Evolutionary conservation across 2,329 filamentous ascomycete genomes (phyloP).

Genomic region (Phymatotrichopsis omnivora): DNA sequence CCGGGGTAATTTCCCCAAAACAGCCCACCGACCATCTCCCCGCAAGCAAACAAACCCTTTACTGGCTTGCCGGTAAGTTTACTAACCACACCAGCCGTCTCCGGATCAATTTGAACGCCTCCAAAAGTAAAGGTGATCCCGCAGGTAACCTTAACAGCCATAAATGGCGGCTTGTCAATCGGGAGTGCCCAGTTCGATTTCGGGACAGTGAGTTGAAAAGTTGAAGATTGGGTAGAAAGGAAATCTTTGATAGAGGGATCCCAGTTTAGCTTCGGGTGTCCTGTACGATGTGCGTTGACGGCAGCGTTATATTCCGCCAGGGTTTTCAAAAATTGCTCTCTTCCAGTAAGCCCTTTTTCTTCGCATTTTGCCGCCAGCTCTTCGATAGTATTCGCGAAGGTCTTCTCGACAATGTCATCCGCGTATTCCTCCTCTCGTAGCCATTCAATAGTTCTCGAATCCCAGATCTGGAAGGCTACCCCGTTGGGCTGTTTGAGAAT

Average conservation of each 20-base stretch:
- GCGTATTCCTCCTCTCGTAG: slow-evolving; percentile 53
- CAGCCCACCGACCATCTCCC: slow-evolving; percentile 57
- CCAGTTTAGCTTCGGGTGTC: slow-evolving; percentile 42
- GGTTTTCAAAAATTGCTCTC: slow-evolving; percentile 43
- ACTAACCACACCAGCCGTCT: slow-evolving; percentile 45
- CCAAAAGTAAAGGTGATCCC: slow-evolving; percentile 62
- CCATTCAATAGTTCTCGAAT: slow-evolving; percentile 43
- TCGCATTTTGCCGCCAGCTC: slow-evolving; percentile 46
- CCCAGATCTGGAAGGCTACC: slow-evolving; percentile 56
- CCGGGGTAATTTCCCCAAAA: slow-evolving; percentile 41
- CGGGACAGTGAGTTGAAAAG: slow-evolving; percentile 38
- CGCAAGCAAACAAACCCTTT: slow-evolving; percentile 49
- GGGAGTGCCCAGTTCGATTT: slow-evolving; percentile 60
- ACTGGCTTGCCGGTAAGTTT: slow-evolving; percentile 40
- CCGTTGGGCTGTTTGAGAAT: slow-evolving; percentile 51
- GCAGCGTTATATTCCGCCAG: slow-evolving; percentile 50
- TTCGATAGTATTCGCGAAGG: slow-evolving; percentile 43
- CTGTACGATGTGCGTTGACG: slow-evolving; percentile 40
- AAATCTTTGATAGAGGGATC: slow-evolving; percentile 53
- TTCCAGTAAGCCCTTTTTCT: slow-evolving; percentile 41
- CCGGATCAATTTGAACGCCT: slow-evolving; percentile 47
- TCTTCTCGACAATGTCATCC: slow-evolving; percentile 46
- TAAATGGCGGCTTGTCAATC: slow-evolving; percentile 47
- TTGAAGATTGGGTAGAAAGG: slow-evolving; percentile 48
- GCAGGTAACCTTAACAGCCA: slow-evolving; percentile 54